Evolutionary conservation across 2,329 filamentous ascomycete species (phyloP).

Genomic region (Fusarium pininemorale): DNA sequence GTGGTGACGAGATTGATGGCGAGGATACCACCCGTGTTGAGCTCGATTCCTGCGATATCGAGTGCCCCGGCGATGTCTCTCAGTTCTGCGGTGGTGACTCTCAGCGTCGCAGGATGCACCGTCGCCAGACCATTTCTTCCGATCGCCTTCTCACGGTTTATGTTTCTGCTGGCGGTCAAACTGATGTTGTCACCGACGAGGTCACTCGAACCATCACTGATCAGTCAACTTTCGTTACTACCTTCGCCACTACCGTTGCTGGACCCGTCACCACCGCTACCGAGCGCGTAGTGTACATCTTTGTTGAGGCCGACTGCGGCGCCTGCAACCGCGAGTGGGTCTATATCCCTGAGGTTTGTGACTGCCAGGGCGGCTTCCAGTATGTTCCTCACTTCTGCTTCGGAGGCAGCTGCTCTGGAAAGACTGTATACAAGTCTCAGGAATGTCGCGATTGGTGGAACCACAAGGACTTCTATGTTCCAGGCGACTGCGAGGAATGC

Average conservation of each 20-base stretch:
- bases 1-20: constrained; percentile 28
- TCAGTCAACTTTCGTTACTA: constrained; percentile 29
- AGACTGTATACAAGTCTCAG: constrained; percentile 37
- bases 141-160: constrained; percentile 37
- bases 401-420: constrained; percentile 22
- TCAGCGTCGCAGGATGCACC: constrained; percentile 17
- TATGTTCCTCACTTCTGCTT: constrained; percentile 34
- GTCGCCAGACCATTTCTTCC: constrained; percentile 32
- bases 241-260: constrained; percentile 20
- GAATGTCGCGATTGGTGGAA: constrained; percentile 15
- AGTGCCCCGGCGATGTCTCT: constrained; percentile 34
- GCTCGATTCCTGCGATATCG: constrained; percentile 18
- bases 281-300: constrained; percentile 27
- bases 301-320: constrained; percentile 25
- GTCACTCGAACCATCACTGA: constrained; percentile 25
- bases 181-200: background rate
- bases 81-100: constrained; percentile 35
- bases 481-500: constrained; percentile 20
- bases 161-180: background rate
- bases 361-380: constrained; percentile 31
- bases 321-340: constrained; percentile 30
- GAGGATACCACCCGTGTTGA: constrained; percentile 3
- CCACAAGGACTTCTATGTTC: constrained; percentile 19
- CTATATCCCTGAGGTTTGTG: constrained; percentile 27
- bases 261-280: constrained; percentile 16